A percentile compares a stretch with the other conserved stretches of the same genome.
Evolutionary conservation across 2,329 filamentous ascomycete species (phyloP).

Genomic region (Pseudogymnoascus sp.): DNA sequence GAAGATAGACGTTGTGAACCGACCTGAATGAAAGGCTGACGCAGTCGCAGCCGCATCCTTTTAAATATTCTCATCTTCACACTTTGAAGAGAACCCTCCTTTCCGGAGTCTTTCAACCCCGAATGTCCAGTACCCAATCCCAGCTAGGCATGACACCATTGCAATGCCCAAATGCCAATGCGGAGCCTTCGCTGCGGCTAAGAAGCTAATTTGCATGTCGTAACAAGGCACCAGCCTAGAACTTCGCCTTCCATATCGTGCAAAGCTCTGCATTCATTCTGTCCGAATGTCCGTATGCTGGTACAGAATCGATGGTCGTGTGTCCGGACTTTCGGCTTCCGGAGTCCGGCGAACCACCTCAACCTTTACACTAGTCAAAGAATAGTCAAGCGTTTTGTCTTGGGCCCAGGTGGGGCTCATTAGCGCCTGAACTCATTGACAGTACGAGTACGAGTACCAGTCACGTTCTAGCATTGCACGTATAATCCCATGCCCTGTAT

Average conservation of each 20-base stretch:
- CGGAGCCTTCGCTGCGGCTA: not conserved
- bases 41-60: not conserved
- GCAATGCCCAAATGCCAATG: not conserved
- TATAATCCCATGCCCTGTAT: no score
- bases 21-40: not conserved
- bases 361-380: not conserved
- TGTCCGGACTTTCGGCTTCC: not conserved
- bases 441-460: no score
- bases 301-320: not conserved
- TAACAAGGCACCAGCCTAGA: not conserved
- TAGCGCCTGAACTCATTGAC: no score
- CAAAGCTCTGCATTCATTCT: not conserved
- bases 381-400: not conserved
- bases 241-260: not conserved
- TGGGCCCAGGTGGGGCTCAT: not conserved
- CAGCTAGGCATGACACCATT: not conserved
- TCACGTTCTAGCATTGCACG: no score
- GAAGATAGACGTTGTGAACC: not conserved
- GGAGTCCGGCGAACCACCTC: not conserved
- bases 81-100: not conserved
- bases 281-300: not conserved
- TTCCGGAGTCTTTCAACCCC: not conserved
- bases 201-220: not conserved
- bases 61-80: conserved; percentile 1
- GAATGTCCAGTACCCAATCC: not conserved